These are phyloP conservation scores for Chytriomyces sp. DNA, from an alignment of 192 early-diverging fungal genomes.

Conservation along the genomic window DNA sequence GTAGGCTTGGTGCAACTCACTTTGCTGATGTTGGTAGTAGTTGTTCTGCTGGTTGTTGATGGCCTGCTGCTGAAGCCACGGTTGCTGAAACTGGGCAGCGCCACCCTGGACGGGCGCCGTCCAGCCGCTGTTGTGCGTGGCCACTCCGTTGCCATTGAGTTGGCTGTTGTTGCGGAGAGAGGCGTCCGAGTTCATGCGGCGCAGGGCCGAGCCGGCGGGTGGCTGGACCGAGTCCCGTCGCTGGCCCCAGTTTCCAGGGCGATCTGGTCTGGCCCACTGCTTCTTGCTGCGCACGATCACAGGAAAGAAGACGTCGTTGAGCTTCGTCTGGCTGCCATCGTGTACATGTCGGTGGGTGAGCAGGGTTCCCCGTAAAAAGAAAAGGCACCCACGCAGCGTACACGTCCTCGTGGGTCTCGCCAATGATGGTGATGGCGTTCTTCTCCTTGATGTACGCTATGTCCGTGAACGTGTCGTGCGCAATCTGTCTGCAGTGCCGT, in stretches of 20 bases:
- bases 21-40: neutral
- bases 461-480: conserved; percentile 60
- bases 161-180: neutral
- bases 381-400: conserved; percentile 50
- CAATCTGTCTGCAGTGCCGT: conserved; percentile 43
- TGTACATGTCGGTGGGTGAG: neutral
- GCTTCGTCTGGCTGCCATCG: conserved; percentile 48
- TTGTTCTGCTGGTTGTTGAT: neutral
- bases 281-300: conserved; percentile 56
- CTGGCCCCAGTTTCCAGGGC: conserved; percentile 58
- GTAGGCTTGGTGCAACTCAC: too few relatives aligned
- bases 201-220: conserved; percentile 16
- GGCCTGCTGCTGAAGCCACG: conserved; percentile 17
- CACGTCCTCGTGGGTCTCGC: conserved; percentile 60
- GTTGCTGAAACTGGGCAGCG: conserved; percentile 7
- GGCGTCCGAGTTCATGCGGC: conserved; percentile 47
- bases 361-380: neutral
- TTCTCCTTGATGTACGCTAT: conserved; percentile 61
- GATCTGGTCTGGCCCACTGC: conserved; percentile 59
- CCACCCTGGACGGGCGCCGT: neutral
- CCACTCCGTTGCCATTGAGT: neutral
- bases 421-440: conserved; percentile 61
- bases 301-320: conserved; percentile 59
- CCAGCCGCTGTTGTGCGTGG: neutral
- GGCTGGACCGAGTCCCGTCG: conserved; percentile 41